phyloP scores from a whole-genome alignment of 306 rosid genomes.

The Potentilla sterilis region DNA sequence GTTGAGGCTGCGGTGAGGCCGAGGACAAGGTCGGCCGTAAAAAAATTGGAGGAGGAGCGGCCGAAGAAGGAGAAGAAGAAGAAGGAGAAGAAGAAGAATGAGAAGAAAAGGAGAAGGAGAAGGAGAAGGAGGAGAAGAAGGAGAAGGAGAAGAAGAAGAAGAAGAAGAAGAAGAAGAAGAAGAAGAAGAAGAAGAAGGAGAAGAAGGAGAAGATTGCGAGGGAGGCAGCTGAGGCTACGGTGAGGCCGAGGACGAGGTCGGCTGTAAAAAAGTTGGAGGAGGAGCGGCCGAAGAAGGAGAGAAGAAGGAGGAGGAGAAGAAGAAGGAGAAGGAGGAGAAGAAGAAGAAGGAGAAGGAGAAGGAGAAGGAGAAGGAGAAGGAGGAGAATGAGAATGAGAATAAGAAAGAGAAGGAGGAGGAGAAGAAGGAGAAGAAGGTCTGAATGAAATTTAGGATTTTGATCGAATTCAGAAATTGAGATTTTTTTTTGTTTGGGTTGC shows the following conservation, averaged over 20 bases:
- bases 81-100: not conserved
- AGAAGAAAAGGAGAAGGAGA: slow-evolving; percentile 23
- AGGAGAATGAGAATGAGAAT: too few species aligned
- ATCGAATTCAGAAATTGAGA: too few species aligned
- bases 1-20: slow-evolving; percentile 42
- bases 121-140: slow-evolving; percentile 49
- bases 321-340: not conserved
- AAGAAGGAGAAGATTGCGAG: slow-evolving; percentile 32
- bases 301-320: too few species aligned
- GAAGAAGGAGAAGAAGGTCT: too few species aligned
- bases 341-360: not conserved
- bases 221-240: slow-evolving; percentile 42
- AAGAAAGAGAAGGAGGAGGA: too few species aligned
- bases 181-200: too few species aligned
- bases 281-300: slow-evolving; percentile 8
- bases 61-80: slow-evolving; percentile 15
- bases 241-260: slow-evolving; percentile 64
- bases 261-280: slow-evolving; percentile 38
- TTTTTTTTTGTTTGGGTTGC: too few species aligned
- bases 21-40: slow-evolving; percentile 54
- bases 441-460: too few species aligned
- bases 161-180: too few species aligned
- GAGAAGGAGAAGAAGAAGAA: slow-evolving; percentile 34
- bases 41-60: slow-evolving; percentile 21
- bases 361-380: slow-evolving; percentile 22